These are phyloP conservation scores for Liquidambar formosana DNA, from an alignment of 164 flowering plant species.

Conservation along the genomic window DNA sequence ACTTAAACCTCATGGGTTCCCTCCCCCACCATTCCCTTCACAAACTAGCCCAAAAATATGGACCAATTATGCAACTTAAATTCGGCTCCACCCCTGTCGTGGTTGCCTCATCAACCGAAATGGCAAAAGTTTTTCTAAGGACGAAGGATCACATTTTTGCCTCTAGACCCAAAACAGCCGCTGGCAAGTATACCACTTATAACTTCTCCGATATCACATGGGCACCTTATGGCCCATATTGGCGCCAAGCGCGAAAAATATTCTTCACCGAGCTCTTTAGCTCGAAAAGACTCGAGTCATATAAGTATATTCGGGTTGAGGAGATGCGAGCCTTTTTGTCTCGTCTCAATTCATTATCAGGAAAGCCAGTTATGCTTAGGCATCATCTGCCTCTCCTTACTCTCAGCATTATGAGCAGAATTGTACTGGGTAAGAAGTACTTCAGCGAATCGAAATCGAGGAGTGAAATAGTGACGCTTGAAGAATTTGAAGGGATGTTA, in stretches of 20 bases:
- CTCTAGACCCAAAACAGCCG: slow-evolving; percentile 24
- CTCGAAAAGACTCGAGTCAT: slow-evolving; percentile 27
- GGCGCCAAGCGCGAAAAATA: slow-evolving; percentile 35
- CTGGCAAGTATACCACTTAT: slow-evolving; percentile 30
- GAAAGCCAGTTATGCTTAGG: slow-evolving; percentile 17
- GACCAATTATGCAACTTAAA: slow-evolving; percentile 33
- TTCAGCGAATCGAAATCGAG: slow-evolving; percentile 11
- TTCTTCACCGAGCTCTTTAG: slow-evolving; percentile 29
- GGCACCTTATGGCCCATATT: slow-evolving; percentile 35
- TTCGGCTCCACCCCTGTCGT: no score
- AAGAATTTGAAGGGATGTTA: slow-evolving; percentile 43
- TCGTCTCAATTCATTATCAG: neutral
- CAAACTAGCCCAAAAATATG: no score
- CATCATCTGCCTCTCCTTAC: slow-evolving; percentile 18
- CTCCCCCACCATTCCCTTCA: slow-evolving; percentile 35
- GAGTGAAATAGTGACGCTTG: slow-evolving; percentile 5
- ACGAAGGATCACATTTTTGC: slow-evolving; percentile 35
- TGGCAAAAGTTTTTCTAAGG: slow-evolving; percentile 37
- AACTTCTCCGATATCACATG: slow-evolving; percentile 24
- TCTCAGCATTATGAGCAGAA: slow-evolving; percentile 31
- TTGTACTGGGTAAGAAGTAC: slow-evolving; percentile 33
- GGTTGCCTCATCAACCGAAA: slow-evolving; percentile 34
- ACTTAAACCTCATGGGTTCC: no score
- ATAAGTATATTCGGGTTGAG: no score
- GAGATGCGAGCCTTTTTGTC: no score